Conservation (phyloP, 2,329 filamentous ascomycete species). For the Cladosporium oxysporum region DNA sequence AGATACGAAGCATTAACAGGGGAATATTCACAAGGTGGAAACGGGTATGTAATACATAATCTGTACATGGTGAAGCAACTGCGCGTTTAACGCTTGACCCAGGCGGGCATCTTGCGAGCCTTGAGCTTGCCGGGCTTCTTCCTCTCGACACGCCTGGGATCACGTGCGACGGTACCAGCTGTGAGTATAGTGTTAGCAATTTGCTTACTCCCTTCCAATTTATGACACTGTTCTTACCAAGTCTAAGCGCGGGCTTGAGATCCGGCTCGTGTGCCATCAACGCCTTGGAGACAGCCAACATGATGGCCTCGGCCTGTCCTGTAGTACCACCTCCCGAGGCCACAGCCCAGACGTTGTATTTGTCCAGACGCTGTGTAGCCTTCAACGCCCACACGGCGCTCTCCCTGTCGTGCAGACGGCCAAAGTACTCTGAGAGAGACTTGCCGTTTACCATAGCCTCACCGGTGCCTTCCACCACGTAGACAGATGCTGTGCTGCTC, state of each 20-base stretch:
- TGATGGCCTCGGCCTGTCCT: slow-evolving; percentile 92
- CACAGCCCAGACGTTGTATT: slow-evolving; percentile 93
- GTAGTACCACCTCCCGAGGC: slow-evolving; percentile 87
- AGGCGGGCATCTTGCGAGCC: slow-evolving; percentile 95
- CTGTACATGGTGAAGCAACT: slow-evolving; percentile 19
- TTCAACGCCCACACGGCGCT: slow-evolving; percentile 91
- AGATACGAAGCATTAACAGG: neutral
- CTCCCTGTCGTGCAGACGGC: slow-evolving; percentile 87
- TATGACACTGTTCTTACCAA: slow-evolving; percentile 65
- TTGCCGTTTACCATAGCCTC: slow-evolving; percentile 90
- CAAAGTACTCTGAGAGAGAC: slow-evolving; percentile 78
- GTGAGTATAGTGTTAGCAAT: slow-evolving; percentile 45
- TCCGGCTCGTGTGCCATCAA: slow-evolving; percentile 88
- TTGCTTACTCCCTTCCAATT: neutral
- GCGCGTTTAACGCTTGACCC: slow-evolving; percentile 75
- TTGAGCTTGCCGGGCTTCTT: slow-evolving; percentile 97
- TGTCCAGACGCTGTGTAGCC: slow-evolving; percentile 78
- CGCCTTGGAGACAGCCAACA: slow-evolving; percentile 84
- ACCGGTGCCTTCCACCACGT: slow-evolving; percentile 88
- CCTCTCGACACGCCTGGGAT: slow-evolving; percentile 89
- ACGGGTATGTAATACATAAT: slow-evolving; percentile 22
- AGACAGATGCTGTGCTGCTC: slow-evolving; percentile 79
- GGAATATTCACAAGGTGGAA: neutral
- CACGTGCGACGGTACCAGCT: slow-evolving; percentile 92
- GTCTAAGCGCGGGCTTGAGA: slow-evolving; percentile 81